Conservation (phyloP, 2,329 filamentous ascomycete species). For the Ophiostoma piceae region DNA sequence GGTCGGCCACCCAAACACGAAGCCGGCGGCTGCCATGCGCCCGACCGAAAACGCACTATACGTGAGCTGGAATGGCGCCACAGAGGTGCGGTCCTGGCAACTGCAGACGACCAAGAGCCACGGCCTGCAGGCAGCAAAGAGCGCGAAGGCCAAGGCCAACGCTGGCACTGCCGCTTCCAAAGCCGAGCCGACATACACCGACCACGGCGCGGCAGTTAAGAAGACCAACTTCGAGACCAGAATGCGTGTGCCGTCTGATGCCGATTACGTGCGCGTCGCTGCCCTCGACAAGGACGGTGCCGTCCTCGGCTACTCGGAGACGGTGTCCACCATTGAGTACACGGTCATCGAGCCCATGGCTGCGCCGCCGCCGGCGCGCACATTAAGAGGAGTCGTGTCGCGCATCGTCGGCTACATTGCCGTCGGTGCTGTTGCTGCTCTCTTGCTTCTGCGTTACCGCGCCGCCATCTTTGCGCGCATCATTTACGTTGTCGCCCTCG, state of each 20-base stretch:
- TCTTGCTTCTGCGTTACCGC: conserved; percentile 8
- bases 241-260: not conserved
- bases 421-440: not conserved
- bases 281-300: conserved; percentile 12
- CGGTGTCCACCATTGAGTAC: conserved; percentile 10
- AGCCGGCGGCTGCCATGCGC: conserved; percentile 20
- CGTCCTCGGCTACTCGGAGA: conserved; percentile 11
- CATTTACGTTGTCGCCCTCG: not conserved
- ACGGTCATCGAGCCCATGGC: conserved; percentile 17
- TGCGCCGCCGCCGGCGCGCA: conserved; percentile 10
- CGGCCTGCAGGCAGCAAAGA: not conserved
- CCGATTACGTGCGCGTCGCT: conserved; percentile 14
- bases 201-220: conserved; percentile 4
- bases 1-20: conserved; percentile 26
- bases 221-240: conserved; percentile 11
- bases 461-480: not conserved
- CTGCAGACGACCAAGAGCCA: conserved; percentile 8
- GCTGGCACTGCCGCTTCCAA: not conserved
- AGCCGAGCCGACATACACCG: not conserved
- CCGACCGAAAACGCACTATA: conserved; percentile 29
- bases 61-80: conserved; percentile 35
- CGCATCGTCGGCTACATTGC: not conserved
- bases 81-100: conserved; percentile 26
- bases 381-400: not conserved
- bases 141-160: not conserved